Base-by-base conservation (phyloP, 371 early-diverging fungal genomes). In the Saksenaea vasiformis region DNA sequence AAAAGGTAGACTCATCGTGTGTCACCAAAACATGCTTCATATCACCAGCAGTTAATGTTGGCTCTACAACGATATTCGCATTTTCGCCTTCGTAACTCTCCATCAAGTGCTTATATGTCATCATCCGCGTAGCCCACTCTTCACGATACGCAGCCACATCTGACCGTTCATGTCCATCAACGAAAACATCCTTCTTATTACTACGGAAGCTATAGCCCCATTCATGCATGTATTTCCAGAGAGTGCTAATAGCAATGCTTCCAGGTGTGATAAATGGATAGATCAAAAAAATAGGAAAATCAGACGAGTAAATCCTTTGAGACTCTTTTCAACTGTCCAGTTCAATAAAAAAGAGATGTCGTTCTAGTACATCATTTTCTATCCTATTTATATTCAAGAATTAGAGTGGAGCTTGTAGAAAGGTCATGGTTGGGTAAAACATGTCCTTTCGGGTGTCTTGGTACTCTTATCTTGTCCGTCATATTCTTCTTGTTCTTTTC, bases 71-170 rank as follows among this genome's bases (percentile, higher is more conserved):
- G 17, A 54, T 38, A 3, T n/a, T 22, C 34, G 26, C 57, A 15
- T 56, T 17, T n/a, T 43, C 58, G n/a, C 24, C 53, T 34, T 7
- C 44, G 60, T 54, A 58, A 22, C 7, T 38, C 9, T 63, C 56
- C 56, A 53, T 60, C 41, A 53, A 19, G 24, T 22, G 8, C 19
- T 36, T 17, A 51, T 55, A 57, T 10, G 19, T 15, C 26, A 60
- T 54, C 58, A 64, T 64, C 13, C 54, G 53, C 2, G 3, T 35
- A 3, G 65, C 59, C 58, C 65, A 64, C 58, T 51, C 39, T 5
- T n/a, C 19, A 3, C 58, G 58, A 34, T 64, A 64, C 5, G 28
- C 51, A 38, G 58, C 65, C 35, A 64, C 65, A 37, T 58, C 65
- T 24, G 1, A 0, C 10, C 65, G 35, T 54, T 64, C 65, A 24